These are phyloP conservation scores for Taphrina deformans DNA, from an alignment of 1,139 yeast species.

Conservation along the genomic window DNA sequence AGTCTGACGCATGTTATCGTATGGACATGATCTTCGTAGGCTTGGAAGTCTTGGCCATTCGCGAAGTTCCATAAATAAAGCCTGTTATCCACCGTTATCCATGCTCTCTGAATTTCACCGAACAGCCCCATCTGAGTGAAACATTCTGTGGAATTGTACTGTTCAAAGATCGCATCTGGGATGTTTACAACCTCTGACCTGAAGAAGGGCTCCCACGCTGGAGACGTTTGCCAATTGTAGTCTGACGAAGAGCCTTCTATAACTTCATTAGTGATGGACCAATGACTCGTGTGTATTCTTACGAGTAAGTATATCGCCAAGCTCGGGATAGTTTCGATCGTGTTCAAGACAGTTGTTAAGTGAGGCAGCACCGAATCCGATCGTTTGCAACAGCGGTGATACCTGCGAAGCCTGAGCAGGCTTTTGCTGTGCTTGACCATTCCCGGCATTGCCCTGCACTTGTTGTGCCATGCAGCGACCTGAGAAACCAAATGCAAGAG, in stretches of 20 bases:
- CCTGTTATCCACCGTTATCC: slow-evolving; percentile 84
- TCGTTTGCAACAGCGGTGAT: slow-evolving; percentile 5
- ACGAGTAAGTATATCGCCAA: slow-evolving; percentile 36
- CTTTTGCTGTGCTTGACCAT: slow-evolving; percentile 6
- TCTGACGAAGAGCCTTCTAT: slow-evolving; percentile 42
- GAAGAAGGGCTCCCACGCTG: slow-evolving; percentile 71
- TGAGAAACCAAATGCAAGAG: background rate
- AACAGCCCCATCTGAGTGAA: slow-evolving; percentile 80
- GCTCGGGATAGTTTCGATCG: slow-evolving; percentile 35
- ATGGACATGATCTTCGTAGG: slow-evolving; percentile 79
- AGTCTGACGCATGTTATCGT: slow-evolving; percentile 74
- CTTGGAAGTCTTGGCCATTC: slow-evolving; percentile 66
- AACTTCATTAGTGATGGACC: background rate
- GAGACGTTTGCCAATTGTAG: slow-evolving; percentile 41
- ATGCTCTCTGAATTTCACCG: slow-evolving; percentile 76
- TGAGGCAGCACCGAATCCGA: slow-evolving; percentile 7
- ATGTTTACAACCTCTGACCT: slow-evolving; percentile 66
- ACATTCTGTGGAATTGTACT: slow-evolving; percentile 66
- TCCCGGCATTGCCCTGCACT: background rate
- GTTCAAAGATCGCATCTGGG: slow-evolving; percentile 81
- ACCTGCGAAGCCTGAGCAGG: background rate
- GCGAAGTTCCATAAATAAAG: slow-evolving; percentile 80
- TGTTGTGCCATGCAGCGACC: slow-evolving; percentile 24
- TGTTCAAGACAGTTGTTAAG: slow-evolving; percentile 23
- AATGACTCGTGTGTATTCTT: background rate